Evolutionary conservation across 208 protist genomes (phyloP).

Genomic region (Herpetomonas tarakana): DNA sequence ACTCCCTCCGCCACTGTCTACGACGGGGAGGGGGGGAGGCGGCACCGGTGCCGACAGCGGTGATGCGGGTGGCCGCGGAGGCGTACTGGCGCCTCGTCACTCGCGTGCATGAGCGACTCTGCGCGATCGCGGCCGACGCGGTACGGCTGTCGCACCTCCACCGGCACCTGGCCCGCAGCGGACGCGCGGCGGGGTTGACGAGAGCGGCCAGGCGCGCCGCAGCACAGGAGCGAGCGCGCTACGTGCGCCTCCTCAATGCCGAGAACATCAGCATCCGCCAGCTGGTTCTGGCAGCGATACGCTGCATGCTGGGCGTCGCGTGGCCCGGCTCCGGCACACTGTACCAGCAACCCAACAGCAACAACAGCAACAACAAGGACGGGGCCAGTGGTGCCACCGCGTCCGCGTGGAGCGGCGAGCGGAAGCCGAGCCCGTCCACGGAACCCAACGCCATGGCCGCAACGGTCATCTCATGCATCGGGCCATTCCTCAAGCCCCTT

Average conservation of each 20-base stretch:
- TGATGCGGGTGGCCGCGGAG: constrained; percentile 42
- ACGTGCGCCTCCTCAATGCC: constrained; percentile 45
- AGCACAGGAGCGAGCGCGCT: constrained; percentile 15
- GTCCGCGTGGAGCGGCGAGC: not conserved
- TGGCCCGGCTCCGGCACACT: constrained; percentile 81
- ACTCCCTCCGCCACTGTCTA: constrained; percentile 48
- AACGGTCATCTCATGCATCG: constrained; percentile 39
- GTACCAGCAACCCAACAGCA: constrained; percentile 33
- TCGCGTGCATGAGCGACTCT: constrained; percentile 59
- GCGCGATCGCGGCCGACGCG: constrained; percentile 38
- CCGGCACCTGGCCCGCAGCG: constrained; percentile 7
- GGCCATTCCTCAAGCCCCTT: constrained; percentile 56
- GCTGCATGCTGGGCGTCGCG: constrained; percentile 65
- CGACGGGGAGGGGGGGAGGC: constrained; percentile 6
- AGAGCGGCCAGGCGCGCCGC: not conserved
- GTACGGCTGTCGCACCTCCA: constrained; percentile 21
- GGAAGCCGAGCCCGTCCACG: constrained; percentile 15
- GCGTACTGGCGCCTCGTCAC: constrained; percentile 49
- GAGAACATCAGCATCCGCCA: constrained; percentile 50
- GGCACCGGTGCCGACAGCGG: constrained; percentile 22
- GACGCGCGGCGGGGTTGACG: constrained; percentile 1
- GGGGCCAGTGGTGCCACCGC: too few relatives aligned
- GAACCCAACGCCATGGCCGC: constrained; percentile 25
- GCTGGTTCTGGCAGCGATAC: constrained; percentile 42
- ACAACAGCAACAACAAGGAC: constrained; percentile 4